Conservation (phyloP, 2,329 filamentous ascomycete species). For the Xylaria digitata region DNA sequence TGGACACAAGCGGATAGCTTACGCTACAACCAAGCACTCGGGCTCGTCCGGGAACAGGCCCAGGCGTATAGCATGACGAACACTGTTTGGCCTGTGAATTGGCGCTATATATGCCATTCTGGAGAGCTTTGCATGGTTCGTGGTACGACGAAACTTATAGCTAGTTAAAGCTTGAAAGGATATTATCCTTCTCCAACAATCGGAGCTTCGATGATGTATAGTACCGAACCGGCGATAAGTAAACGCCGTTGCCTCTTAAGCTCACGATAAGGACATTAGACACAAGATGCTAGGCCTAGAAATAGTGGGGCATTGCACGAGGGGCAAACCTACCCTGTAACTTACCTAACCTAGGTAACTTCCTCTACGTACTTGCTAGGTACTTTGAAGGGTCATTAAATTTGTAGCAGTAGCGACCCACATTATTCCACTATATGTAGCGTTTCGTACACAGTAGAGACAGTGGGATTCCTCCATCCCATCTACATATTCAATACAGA, state of each 20-base stretch:
- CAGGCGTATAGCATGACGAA: conserved; percentile 86
- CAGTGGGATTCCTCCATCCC: too few species aligned
- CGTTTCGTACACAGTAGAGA: too few species aligned
- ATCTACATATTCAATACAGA: too few species aligned
- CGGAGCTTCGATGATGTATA: conserved; percentile 38
- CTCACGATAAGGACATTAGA: conserved; percentile 33
- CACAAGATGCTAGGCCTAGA: conserved; percentile 20
- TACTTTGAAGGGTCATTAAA: too few species aligned
- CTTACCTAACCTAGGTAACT: too few species aligned
- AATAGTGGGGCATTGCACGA: conserved; percentile 15
- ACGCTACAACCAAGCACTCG: conserved; percentile 90
- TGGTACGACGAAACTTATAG: conserved; percentile 1
- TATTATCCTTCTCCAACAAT: background rate
- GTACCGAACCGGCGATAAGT: conserved; percentile 43
- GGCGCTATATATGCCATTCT: conserved; percentile 94
- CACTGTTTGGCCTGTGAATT: conserved; percentile 90
- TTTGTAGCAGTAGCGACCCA: too few species aligned
- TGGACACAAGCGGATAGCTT: conserved; percentile 54
- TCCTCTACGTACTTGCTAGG: too few species aligned
- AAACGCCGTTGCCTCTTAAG: conserved; percentile 38
- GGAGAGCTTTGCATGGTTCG: conserved; percentile 45
- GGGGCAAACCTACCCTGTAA: too few species aligned
- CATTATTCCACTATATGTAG: too few species aligned
- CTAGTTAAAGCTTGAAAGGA: conserved; percentile 10
- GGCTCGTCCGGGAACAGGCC: conserved; percentile 78